Conservation (phyloP, 2,329 filamentous ascomycete genomes). For the Monilinia aucupariae region DNA sequence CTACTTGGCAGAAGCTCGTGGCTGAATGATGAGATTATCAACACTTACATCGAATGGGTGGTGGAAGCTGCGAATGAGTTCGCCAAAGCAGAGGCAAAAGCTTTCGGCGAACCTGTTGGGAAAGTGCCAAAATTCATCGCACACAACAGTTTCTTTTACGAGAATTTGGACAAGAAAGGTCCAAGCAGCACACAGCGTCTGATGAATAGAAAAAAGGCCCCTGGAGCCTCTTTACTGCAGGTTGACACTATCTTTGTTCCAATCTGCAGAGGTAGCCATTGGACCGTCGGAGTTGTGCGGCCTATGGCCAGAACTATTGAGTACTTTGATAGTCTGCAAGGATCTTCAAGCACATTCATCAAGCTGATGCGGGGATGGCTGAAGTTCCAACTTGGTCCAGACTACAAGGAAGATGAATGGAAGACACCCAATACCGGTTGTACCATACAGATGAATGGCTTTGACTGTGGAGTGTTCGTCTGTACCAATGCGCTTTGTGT, state of each 20-base stretch:
- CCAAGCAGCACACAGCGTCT: conserved; percentile 47
- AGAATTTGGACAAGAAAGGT: conserved; percentile 45
- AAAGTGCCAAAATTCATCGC: conserved; percentile 55
- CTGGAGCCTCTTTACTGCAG: conserved; percentile 56
- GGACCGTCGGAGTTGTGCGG: conserved; percentile 65
- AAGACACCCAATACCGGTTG: conserved; percentile 43
- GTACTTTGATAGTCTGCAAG: conserved; percentile 63
- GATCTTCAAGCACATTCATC: conserved; percentile 38
- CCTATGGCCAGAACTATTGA: conserved; percentile 56
- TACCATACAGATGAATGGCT: conserved; percentile 58
- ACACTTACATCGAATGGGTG: conserved; percentile 57
- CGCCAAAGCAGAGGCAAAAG: conserved; percentile 40
- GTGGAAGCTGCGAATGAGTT: conserved; percentile 54
- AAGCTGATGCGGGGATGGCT: conserved; percentile 50
- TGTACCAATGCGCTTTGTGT: conserved; percentile 65
- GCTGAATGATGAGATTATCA: conserved; percentile 75
- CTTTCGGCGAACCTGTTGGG: conserved; percentile 36
- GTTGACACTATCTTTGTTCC: conserved; percentile 65
- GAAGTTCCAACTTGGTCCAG: conserved; percentile 49
- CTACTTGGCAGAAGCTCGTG: conserved; percentile 54
- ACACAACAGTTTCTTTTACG: conserved; percentile 63
- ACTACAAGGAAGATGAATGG: conserved; percentile 58
- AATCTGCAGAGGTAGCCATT: conserved; percentile 60
- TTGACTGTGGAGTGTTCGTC: conserved; percentile 73
- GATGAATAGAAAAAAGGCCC: conserved; percentile 52